Conservation (phyloP, 2,329 filamentous ascomycete genomes). For the Aureobasidium sp. region DNA sequence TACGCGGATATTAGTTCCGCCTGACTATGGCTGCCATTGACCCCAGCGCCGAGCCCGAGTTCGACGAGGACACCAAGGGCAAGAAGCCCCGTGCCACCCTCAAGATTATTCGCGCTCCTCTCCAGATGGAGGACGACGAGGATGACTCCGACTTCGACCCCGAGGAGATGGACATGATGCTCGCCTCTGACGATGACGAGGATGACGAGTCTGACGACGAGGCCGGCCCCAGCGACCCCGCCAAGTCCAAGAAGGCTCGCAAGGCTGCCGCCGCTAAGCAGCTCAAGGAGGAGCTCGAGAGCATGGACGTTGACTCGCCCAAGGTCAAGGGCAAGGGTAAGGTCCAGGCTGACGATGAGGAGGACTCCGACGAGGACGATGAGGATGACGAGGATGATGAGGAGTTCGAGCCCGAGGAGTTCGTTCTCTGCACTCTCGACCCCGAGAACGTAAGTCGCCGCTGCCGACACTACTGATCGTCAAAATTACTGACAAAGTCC, state of each 20-base stretch:
- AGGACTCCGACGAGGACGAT: conserved; percentile 45
- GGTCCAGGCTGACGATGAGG: conserved; percentile 44
- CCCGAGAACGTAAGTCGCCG: conserved; percentile 68
- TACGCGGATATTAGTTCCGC: conserved; percentile 60
- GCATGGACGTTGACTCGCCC: conserved; percentile 65
- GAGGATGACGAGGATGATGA: conserved; percentile 55
- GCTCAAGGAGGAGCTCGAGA: conserved; percentile 50
- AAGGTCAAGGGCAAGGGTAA: conserved; percentile 61
- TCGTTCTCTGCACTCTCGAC: conserved; percentile 92
- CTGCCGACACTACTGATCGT: too few species aligned
- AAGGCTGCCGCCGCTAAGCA: conserved; percentile 66
- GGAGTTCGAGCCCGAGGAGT: conserved; percentile 70
- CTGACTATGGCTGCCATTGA: conserved; percentile 99
- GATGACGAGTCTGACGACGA: conserved; percentile 52
- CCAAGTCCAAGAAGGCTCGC: conserved; percentile 81
- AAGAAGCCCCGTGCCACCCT: conserved; percentile 71
- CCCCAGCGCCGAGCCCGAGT: conserved; percentile 60
- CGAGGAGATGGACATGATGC: conserved; percentile 51
- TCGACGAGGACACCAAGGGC: conserved; percentile 31
- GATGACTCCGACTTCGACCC: conserved; percentile 59
- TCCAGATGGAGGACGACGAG: conserved; percentile 52
- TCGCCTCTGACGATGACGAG: conserved; percentile 58
- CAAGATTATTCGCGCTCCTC: conserved; percentile 74
- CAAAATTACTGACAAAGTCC: conserved; percentile 24
- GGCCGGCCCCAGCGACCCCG: conserved; percentile 83